Percentiles rank a stretch among this genome's conserved stretches.
These are phyloP conservation scores for Cyberlindnera veronae DNA, from an alignment of 805 yeast genomes.

Conservation along the genomic window DNA sequence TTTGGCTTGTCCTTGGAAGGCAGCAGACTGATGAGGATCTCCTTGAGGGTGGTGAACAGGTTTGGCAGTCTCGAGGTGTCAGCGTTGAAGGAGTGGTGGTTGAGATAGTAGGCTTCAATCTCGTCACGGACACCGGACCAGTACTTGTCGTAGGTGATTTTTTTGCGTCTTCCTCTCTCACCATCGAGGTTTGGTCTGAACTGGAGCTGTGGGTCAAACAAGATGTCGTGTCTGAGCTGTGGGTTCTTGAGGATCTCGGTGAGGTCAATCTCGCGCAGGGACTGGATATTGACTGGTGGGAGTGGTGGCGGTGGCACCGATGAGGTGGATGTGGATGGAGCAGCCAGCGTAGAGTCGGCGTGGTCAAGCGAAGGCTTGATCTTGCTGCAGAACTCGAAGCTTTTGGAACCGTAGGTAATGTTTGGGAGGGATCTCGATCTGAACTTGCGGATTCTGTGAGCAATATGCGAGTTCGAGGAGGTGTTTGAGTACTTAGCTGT, in stretches of 20 bases:
- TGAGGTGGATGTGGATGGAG: conserved; percentile 5
- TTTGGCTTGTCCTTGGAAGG: conserved; percentile 71
- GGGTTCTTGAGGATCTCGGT: conserved; percentile 89
- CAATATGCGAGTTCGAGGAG: neutral
- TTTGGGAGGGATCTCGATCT: conserved; percentile 30
- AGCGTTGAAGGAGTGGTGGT: conserved; percentile 25
- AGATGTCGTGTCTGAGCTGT: conserved; percentile 86
- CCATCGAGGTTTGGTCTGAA: conserved; percentile 90
- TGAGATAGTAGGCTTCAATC: conserved; percentile 41
- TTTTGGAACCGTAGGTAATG: conserved; percentile 16
- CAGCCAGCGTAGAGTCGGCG: neutral
- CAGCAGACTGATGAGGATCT: conserved; percentile 67
- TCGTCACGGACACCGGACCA: conserved; percentile 78
- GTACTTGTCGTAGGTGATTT: conserved; percentile 70
- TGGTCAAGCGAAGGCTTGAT: conserved; percentile 5
- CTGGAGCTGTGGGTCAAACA: conserved; percentile 88
- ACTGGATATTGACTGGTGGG: conserved; percentile 82
- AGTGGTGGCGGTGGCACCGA: conserved; percentile 40
- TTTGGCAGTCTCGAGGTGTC: conserved; percentile 45
- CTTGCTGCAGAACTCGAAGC: conserved; percentile 17
- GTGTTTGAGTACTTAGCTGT: neutral
- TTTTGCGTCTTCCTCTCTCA: conserved; percentile 81
- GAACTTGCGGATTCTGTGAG: conserved; percentile 22
- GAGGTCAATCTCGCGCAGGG: conserved; percentile 80
- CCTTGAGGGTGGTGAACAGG: conserved; percentile 73